Conservation (phyloP, 225 moss, liverwort and hornwort genomes). For the Polytrichum formosum region DNA sequence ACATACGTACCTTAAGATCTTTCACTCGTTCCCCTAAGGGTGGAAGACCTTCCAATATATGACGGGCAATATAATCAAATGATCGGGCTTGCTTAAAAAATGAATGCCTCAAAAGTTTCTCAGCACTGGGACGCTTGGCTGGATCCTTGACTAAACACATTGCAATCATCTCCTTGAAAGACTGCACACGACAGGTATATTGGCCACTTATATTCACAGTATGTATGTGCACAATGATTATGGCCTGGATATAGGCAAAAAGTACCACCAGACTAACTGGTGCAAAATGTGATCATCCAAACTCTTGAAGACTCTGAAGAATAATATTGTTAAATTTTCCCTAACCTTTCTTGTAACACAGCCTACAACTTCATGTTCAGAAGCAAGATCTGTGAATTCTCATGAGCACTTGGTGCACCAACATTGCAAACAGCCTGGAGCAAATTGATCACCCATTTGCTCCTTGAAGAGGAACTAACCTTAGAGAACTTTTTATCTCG, state of each 20-base stretch:
- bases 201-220: background rate
- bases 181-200: slow-evolving; percentile 33
- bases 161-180: slow-evolving; percentile 99
- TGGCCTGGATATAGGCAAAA: too few relatives aligned
- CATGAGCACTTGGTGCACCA: too few relatives aligned
- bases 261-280: too few relatives aligned
- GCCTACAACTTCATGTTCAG: too few relatives aligned
- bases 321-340: too few relatives aligned
- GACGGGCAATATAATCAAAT: slow-evolving; percentile 72
- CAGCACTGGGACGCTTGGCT: slow-evolving; percentile 78
- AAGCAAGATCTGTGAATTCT: too few relatives aligned
- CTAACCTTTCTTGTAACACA: too few relatives aligned
- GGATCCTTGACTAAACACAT: slow-evolving; percentile 99
- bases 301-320: too few relatives aligned
- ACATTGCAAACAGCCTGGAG: too few relatives aligned
- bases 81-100: slow-evolving; percentile 94
- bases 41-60: slow-evolving; percentile 86
- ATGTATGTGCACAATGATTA: background rate
- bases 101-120: slow-evolving; percentile 91
- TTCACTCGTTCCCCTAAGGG: slow-evolving; percentile 90
- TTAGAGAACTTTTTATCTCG: slow-evolving; percentile 95
- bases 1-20: slow-evolving; percentile 56
- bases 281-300: too few relatives aligned
- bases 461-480: slow-evolving; percentile 26
- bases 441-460: too few relatives aligned